phyloP scores from a whole-genome alignment of 495 filamentous ascomycete genomes.

The Apiosordaria backusii region DNA sequence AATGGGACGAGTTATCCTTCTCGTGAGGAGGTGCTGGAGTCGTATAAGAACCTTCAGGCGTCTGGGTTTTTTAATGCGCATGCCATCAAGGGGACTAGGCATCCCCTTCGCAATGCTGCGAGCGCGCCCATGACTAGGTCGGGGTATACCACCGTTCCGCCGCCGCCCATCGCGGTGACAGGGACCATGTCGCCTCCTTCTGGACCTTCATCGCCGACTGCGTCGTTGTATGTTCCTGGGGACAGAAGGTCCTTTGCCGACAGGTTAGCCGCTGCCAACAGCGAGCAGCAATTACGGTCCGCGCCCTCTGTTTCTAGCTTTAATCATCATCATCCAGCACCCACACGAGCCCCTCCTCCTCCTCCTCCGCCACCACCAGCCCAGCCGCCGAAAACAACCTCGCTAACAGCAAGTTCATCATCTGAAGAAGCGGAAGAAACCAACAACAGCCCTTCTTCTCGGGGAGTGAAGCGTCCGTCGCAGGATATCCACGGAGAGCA shows the following conservation, averaged over 20 bases:
- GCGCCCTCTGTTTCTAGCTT: not conserved
- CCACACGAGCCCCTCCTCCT: slow-evolving; percentile 11
- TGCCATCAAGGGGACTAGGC: slow-evolving; percentile 46
- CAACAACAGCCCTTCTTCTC: not conserved
- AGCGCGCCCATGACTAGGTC: slow-evolving; percentile 14
- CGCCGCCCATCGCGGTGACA: not conserved
- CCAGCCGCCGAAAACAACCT: too few species aligned
- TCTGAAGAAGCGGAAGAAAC: not conserved
- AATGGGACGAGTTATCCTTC: slow-evolving; percentile 33
- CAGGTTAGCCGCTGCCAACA: slow-evolving; percentile 12
- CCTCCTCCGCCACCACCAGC: slow-evolving; percentile 14
- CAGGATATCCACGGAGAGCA: slow-evolving; percentile 14
- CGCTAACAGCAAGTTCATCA: too few species aligned
- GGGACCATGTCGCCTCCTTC: not conserved
- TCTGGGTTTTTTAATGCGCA: slow-evolving; percentile 48
- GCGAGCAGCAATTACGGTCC: not conserved
- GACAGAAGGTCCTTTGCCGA: slow-evolving; percentile 10
- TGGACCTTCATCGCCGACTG: not conserved
- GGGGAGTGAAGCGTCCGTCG: slow-evolving; percentile 30
- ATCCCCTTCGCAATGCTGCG: slow-evolving; percentile 27
- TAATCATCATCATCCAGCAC: not conserved
- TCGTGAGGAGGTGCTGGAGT: slow-evolving; percentile 44
- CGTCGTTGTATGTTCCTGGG: slow-evolving; percentile 1
- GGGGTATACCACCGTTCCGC: not conserved
- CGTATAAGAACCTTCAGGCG: slow-evolving; percentile 43